phyloP scores from a whole-genome alignment of 768 basidiomycete genomes.

The Suillus luteus region DNA sequence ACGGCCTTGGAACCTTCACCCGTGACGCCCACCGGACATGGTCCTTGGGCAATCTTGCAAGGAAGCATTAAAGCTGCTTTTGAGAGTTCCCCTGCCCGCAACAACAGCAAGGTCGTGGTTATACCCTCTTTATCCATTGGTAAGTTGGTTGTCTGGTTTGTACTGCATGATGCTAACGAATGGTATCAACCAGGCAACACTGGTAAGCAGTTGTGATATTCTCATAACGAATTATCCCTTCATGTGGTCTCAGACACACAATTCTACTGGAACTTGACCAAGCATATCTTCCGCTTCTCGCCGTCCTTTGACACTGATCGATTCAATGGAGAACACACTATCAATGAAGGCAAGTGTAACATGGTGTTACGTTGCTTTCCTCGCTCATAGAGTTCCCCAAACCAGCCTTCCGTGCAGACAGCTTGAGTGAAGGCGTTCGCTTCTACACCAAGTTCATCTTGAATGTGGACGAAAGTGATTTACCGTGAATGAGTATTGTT shows the following conservation, averaged over 20 bases:
- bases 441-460: conserved; percentile 67
- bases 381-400: conserved; percentile 15
- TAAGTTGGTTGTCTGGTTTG: conserved; percentile 2
- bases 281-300: conserved; percentile 62
- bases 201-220: conserved; percentile 12
- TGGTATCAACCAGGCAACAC: conserved; percentile 18
- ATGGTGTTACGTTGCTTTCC: neutral
- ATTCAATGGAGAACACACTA: conserved; percentile 22
- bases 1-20: conserved; percentile 66
- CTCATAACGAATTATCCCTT: neutral
- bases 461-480: conserved; percentile 59
- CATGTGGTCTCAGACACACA: conserved; percentile 16
- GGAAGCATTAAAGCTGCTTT: conserved; percentile 37
- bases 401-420: conserved; percentile 49
- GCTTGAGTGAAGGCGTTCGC: conserved; percentile 62
- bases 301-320: conserved; percentile 20
- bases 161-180: neutral
- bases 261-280: conserved; percentile 25
- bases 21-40: conserved; percentile 41
- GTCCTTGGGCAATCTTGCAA: conserved; percentile 25
- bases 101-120: conserved; percentile 18
- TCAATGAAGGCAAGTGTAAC: conserved; percentile 20
- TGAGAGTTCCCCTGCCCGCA: conserved; percentile 18
- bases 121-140: conserved; percentile 18
- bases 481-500: conserved; percentile 12